Evolutionary conservation across 208 protist species (phyloP), one percentile per base, ranked within the genome.

Genomic region (Wallacemonas sp.): DNA sequence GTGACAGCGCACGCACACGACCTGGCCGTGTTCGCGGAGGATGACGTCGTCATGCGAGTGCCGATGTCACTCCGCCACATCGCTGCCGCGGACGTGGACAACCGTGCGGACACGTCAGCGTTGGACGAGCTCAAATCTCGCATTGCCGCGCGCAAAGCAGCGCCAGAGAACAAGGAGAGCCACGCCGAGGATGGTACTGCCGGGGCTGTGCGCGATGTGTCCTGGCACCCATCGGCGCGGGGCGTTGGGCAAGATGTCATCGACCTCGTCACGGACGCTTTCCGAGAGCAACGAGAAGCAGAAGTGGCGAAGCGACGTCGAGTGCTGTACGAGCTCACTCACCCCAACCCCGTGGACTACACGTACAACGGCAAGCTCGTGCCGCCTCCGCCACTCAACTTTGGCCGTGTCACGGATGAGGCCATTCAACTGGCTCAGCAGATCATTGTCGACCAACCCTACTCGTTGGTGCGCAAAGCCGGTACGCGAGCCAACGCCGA

Each of bases 211-310:
- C 69, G 68, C 10, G 27, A 65, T 29, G 44, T 39, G 21, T 67
- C 64, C 21, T 46, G 72, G 22, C 83, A 89, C 68, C 81, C 81
- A 4, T 75, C 83, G 32, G 69, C 83, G 1, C 80, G 81, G 30
- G 85, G 87, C 6, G 76, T 93, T 0, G 79, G 83, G 6, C 63
- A 80, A 41, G 87, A 96, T 53, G 84, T 93, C 22, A 83, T 95
- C 59, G 75, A 93, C 53, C 69, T 96, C 27, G 91, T 96, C 12
- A 96, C 91, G 27, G 91, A 96, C 58, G 87, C 70, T 19, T 93
- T 93, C 62, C 71, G 70, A 22, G 68, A 78, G 63, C 71, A 87
- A 66, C 82, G 91, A 4, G 81, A 96, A 48, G 57, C 55, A 15
- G 71, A 79, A 37, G 66, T 93, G 19, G 44, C 41, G 30, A 55